A percentile compares a stretch with the other conserved stretches of the same genome.
Evolutionary conservation across 2,329 filamentous ascomycete genomes (phyloP).

Genomic region (Talaromyces amestolkiae): DNA sequence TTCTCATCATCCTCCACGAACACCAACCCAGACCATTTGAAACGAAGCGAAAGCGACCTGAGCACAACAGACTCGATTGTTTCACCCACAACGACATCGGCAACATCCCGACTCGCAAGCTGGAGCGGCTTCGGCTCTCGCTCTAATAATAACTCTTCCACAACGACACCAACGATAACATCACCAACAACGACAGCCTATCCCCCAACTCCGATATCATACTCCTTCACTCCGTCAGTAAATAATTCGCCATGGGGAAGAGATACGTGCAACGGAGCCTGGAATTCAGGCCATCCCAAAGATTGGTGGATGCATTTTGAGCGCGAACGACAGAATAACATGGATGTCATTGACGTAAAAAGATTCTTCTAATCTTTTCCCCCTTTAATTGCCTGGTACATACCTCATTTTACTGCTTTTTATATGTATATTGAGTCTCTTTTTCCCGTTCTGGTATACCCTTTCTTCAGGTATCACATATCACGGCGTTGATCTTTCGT

Average conservation of each 20-base stretch:
- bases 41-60: constrained; percentile 21
- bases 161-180: constrained; percentile 27
- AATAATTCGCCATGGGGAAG: constrained; percentile 38
- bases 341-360: constrained; percentile 33
- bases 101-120: constrained; percentile 31
- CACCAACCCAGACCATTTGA: not conserved
- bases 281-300: constrained; percentile 42
- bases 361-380: constrained; percentile 32
- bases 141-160: constrained; percentile 23
- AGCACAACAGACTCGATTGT: constrained; percentile 29
- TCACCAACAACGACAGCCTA: constrained; percentile 29
- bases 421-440: not conserved
- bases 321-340: constrained; percentile 37
- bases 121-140: constrained; percentile 37
- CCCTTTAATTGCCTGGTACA: not conserved
- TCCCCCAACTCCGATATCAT: constrained; percentile 33
- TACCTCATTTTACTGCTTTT: not conserved
- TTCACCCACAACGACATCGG: constrained; percentile 25
- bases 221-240: constrained; percentile 21
- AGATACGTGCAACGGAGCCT: constrained; percentile 45
- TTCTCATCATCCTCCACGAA: constrained; percentile 24
- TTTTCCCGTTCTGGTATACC: not conserved
- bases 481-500: not conserved
- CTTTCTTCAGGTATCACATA: not conserved
- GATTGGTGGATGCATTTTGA: constrained; percentile 49